Evolutionary conservation across 805 yeast genomes (phyloP), one percentile per base, ranked within the genome.

Genomic region (Pichia cabralensis): DNA sequence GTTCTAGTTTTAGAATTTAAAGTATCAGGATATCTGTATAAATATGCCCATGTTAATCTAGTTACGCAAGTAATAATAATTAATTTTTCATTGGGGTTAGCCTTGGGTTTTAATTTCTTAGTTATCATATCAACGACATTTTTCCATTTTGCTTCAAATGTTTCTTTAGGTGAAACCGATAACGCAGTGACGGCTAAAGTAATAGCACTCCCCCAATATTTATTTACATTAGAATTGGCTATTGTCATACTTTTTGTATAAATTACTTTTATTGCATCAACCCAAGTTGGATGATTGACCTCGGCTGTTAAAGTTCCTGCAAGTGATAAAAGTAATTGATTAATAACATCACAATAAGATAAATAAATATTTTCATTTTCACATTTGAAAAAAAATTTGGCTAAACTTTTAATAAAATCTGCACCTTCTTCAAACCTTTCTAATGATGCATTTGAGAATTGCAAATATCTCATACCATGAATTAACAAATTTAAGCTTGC

Each of bases 271-370:
- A 85, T 71, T 0, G 96, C 92, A 26, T 76, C 82, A 0, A 79
- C 76, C 99, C 98, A 92, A 1, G 80, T 75, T 3, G 98, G 98
- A 53, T 89, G 95, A 49, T 92, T 89, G 1, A 85, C 88, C 52
- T 92, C 99, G 0, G 96, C 97, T 0, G 96, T 84, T 22, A 88
- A 65, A 1, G 76, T 66, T 8, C 84, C 89, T 0, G 96, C 94
- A 17, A 92, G 55, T 0, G 96, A 94, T 26, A 85, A 60, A 3
- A 92, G 58, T 18, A 92, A 67, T 34, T 74, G 77, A 36, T 80
- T 69, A 26, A 88, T 64, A 1, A 85, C 95, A 43, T 85, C 95
- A 30, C 92, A 81, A 51, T 89, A 94, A 2, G 95, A 88, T 38
- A 71, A 64, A 22, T 76, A 65, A 2, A 89, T 65, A 3, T 76